A percentile compares a stretch with the other conserved stretches of the same genome.
phyloP scores from a whole-genome alignment of 23 red algal species.

The Gracilaria gracilis region DNA sequence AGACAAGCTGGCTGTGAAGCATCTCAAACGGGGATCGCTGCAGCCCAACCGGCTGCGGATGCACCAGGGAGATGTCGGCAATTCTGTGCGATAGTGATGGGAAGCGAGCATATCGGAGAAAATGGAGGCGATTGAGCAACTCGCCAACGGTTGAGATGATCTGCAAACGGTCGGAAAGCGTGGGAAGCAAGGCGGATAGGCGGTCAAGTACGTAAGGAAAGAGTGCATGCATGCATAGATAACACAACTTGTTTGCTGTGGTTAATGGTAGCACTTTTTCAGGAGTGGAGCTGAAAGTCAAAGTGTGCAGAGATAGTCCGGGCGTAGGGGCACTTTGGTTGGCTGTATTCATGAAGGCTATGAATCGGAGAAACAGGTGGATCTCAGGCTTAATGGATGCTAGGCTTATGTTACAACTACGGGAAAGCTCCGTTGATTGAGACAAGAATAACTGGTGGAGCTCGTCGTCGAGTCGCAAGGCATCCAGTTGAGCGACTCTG shows the following conservation, averaged over 20 bases:
- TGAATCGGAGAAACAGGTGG: constrained; percentile 33
- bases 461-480: constrained; percentile 58
- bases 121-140: neutral
- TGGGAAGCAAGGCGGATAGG: neutral
- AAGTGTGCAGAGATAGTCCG: constrained; percentile 26
- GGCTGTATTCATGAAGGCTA: constrained; percentile 43
- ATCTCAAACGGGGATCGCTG: constrained; percentile 27
- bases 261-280: neutral
- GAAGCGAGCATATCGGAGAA: constrained; percentile 28
- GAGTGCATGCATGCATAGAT: neutral
- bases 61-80: neutral
- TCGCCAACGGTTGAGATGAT: neutral
- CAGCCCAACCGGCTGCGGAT: neutral
- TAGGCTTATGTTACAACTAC: neutral
- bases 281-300: neutral
- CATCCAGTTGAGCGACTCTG: constrained; percentile 59
- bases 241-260: neutral
- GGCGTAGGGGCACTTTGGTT: constrained; percentile 24
- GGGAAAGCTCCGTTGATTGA: neutral
- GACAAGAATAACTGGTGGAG: constrained; percentile 18
- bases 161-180: neutral
- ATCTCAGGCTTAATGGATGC: constrained; percentile 15
- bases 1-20: constrained; percentile 47
- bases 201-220: constrained; percentile 9
- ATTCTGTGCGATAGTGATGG: constrained; percentile 13